Percentiles rank a stretch among this genome's conserved stretches.
These are phyloP conservation scores for Nothophytophthora sp. DNA, from an alignment of 352 stramenopile species.

Conservation along the genomic window DNA sequence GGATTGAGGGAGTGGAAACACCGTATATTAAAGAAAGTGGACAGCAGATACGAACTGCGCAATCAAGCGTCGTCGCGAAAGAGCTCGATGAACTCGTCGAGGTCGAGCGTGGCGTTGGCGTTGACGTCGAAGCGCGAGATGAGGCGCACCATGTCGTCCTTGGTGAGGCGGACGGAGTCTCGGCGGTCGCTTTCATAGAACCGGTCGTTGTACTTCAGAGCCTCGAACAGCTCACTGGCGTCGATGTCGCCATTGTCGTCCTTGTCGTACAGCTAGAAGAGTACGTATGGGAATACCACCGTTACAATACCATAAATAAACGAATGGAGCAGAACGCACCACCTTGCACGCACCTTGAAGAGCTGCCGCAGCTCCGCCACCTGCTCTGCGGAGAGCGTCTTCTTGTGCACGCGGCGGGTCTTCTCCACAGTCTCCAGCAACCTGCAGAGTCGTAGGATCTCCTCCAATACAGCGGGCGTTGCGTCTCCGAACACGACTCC, in stretches of 20 bases:
- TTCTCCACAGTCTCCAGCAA: slow-evolving; percentile 58
- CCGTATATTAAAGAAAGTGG: slow-evolving; percentile 16
- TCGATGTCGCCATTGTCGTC: slow-evolving; percentile 76
- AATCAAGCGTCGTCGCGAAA: slow-evolving; percentile 68
- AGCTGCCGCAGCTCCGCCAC: slow-evolving; percentile 62
- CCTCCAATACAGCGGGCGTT: slow-evolving; percentile 32
- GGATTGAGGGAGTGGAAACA: no score
- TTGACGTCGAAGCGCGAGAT: slow-evolving; percentile 79
- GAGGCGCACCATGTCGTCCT: slow-evolving; percentile 67
- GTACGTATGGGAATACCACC: background rate
- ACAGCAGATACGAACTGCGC: background rate
- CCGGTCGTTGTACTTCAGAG: slow-evolving; percentile 67
- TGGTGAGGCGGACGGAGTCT: slow-evolving; percentile 33
- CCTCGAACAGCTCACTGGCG: slow-evolving; percentile 63
- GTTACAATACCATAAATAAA: slow-evolving; percentile 6
- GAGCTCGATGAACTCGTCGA: slow-evolving; percentile 81
- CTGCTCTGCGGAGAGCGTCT: slow-evolving; percentile 54
- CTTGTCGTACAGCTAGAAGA: slow-evolving; percentile 53
- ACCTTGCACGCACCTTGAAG: slow-evolving; percentile 45
- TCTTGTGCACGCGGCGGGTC: slow-evolving; percentile 48
- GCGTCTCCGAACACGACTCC: slow-evolving; percentile 61
- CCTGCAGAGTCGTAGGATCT: slow-evolving; percentile 59
- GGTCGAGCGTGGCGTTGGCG: slow-evolving; percentile 70
- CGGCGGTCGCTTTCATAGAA: slow-evolving; percentile 62
- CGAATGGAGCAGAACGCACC: slow-evolving; percentile 27